Evolutionary conservation across 2,329 filamentous ascomycete species (phyloP), one percentile per base, ranked within the genome.

Genomic region (Aspergillus novoparasiticus): DNA sequence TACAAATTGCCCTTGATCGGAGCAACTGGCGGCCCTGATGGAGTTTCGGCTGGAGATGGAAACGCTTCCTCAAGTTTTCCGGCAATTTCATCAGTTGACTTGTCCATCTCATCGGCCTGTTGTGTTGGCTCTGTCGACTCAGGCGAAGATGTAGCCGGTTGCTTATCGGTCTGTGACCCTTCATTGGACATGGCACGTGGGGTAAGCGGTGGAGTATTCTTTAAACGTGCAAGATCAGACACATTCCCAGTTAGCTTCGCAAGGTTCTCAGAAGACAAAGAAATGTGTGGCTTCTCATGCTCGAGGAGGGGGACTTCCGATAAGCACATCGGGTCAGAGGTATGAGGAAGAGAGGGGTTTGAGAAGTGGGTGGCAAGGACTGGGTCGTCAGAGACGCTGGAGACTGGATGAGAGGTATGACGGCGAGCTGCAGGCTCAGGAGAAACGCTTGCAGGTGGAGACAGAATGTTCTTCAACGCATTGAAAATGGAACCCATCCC

Each of bases 151-250:
- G 73, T 67, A 62, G 61, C 65, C 60, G 75, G 70, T 58, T 71
- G 71, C 67, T 76, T 75, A 56, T 75, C 75, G 56, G 72, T 64
- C 69, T 75, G 70, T 30, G 72, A 68, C 53, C 81, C 82, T 73
- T 87, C 87, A 77, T 87, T 85, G 61, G 93, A 96, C 73, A 94
- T 87, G 64, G 94, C 91, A 81, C 94, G 90, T 68, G 93, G 94
- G 61, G 94, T 96, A 70, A 94, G 94, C 65, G 93, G 89, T 71
- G 93, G 91, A 72, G 92, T 95, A 84, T 93, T 96, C 94, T 97
- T 96, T 84, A 88, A 77, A 80, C 78, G 79, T 73, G 81, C 78
- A 78, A 77, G 80, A 79, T 80, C 83, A 80, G 83, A 83, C 80
- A 84, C 84, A 85, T 88, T 87, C 86, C 89, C 86, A 87, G 93